Base-by-base conservation (phyloP, 1,284 basidiomycete species). In the Fomitopsis schrenkii region DNA sequence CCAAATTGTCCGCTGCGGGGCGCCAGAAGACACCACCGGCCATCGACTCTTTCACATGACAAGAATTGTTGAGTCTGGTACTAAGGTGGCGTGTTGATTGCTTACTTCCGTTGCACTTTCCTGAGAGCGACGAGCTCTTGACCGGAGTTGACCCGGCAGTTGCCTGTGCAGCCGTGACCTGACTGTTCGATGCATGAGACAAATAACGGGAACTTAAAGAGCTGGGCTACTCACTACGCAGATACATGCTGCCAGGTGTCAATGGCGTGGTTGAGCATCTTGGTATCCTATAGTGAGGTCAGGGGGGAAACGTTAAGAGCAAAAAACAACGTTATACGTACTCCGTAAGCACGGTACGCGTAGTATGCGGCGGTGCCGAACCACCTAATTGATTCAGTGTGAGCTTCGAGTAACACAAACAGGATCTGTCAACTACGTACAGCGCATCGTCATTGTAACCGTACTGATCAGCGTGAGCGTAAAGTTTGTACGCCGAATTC, bases 321-420 rank as follows among this genome's bases (percentile, higher is more conserved):
- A 15, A 15, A 2, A 1, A 9, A 14, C 2, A 9, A 17, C 22
- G 19, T n/a, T 5, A n/a, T 35, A 54, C 35, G 2, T 28, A 54
- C 77, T 44, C 70, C 71, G 59, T 83, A 83, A 4, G 79, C 79
- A 60, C 78, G 75, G 64, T 79, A 79, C 5, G 74, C 80, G 58
- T 82, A 82, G 44, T 79, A 68, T 0, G 80, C 78, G n/a, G 80
- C 78, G 57, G 76, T 78, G 2, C 78, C 82, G 81, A 81, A 83
- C 82, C 81, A 83, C 79, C 59, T 57, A 22, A 6, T 14, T 14
- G 8, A 33, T 5, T 33, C 15, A 50, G 28, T 33, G 7, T n/a
- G 26, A 22, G 28, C 19, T 1, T 40, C 17, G n/a, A n/a, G n/a
- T n/a, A n/a, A 14, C 22, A 28, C 19, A 7, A 30, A 15, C 36